Evolutionary conservation across 108 stramenopile genomes (phyloP).

Genomic region (Fragilariopsis cylindrus): DNA sequence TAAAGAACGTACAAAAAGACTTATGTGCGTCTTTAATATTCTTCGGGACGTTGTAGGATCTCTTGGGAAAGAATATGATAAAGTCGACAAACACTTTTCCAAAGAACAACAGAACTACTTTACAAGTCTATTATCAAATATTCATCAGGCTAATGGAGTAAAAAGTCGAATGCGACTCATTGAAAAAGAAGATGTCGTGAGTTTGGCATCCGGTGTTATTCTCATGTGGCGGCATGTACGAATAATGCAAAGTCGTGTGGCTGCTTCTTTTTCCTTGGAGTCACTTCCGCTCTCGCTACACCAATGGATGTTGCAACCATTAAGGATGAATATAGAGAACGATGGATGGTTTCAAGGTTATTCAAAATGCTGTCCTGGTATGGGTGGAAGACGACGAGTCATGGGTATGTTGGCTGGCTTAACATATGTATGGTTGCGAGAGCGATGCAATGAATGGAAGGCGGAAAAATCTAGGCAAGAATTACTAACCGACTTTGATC

Average conservation of each 20-base stretch:
- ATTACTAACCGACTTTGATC: constrained; percentile 48
- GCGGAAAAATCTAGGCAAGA: constrained; percentile 71
- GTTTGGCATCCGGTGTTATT: constrained; percentile 25
- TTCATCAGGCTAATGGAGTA: constrained; percentile 34
- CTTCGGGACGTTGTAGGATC: constrained; percentile 22
- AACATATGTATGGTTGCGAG: constrained; percentile 65
- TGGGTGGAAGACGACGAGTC: constrained; percentile 55
- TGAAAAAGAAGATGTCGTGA: constrained; percentile 32
- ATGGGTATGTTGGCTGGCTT: constrained; percentile 54
- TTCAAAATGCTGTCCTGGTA: constrained; percentile 30
- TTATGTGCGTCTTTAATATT: constrained; percentile 13
- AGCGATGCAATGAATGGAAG: constrained; percentile 74
- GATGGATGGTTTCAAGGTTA: not conserved
- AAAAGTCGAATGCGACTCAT: constrained; percentile 36
- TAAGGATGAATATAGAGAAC: not conserved
- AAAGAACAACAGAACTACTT: constrained; percentile 31
- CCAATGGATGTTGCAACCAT: constrained; percentile 31
- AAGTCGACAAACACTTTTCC: constrained; percentile 32
- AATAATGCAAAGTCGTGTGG: constrained; percentile 28
- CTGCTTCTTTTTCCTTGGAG: not conserved
- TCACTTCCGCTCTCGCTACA: constrained; percentile 31
- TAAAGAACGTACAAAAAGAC: constrained; percentile 18
- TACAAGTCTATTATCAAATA: constrained; percentile 28
- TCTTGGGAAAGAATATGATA: constrained; percentile 24
- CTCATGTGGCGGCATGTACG: constrained; percentile 34